Evolutionary conservation across 2,329 filamentous ascomycete species (phyloP).

Genomic region (Botrytis porri): DNA sequence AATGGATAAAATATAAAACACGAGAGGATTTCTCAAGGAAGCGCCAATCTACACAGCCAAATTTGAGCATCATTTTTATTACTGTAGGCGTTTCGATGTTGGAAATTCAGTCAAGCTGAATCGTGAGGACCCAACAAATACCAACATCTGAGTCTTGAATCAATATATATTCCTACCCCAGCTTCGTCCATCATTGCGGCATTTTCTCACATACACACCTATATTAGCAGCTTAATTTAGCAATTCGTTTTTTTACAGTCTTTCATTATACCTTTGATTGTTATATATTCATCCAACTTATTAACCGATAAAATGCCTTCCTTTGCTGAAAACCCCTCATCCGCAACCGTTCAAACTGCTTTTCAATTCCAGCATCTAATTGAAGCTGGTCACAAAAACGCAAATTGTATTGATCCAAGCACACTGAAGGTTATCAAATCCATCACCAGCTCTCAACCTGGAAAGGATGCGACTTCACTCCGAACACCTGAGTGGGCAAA

Average conservation of each 20-base stretch:
- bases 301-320: slow-evolving; percentile 8
- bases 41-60: background rate
- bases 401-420: background rate
- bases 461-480: background rate
- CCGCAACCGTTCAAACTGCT: background rate
- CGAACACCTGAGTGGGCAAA: slow-evolving; percentile 9
- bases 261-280: background rate
- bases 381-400: background rate
- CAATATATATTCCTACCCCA: background rate
- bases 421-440: slow-evolving; percentile 8
- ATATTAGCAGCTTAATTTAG: background rate
- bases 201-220: background rate
- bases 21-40: background rate
- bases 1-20: background rate
- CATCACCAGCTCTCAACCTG: background rate
- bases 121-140: background rate
- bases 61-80: background rate
- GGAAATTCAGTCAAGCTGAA: background rate
- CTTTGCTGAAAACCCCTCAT: background rate
- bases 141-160: background rate
- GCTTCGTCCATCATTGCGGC: background rate
- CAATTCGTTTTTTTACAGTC: background rate
- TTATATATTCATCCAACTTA: background rate
- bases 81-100: background rate
- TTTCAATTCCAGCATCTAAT: slow-evolving; percentile 9